These are phyloP conservation scores for Wickerhamiella qilinensis DNA, from an alignment of 805 yeast species.

Conservation along the genomic window DNA sequence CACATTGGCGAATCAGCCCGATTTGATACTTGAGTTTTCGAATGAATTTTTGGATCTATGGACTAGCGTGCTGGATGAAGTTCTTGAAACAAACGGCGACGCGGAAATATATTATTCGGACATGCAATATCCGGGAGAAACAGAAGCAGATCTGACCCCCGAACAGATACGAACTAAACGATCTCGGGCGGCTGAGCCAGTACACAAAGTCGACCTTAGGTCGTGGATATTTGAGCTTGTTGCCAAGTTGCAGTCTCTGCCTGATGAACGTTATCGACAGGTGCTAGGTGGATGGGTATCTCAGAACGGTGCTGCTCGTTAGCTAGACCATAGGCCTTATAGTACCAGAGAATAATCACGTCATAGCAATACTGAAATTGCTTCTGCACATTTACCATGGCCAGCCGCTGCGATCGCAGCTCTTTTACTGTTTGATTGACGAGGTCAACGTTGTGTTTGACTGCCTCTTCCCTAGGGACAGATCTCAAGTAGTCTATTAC, in stretches of 20 bases:
- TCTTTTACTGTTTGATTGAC: constrained; percentile 46
- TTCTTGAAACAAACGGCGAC: constrained; percentile 49
- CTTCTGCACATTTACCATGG: constrained; percentile 72
- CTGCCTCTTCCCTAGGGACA: constrained; percentile 1
- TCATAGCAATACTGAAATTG: constrained; percentile 68
- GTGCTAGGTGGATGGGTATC: neutral
- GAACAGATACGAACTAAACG: constrained; percentile 21
- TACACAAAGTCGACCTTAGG: constrained; percentile 36
- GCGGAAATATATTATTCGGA: constrained; percentile 12
- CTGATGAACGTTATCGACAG: neutral
- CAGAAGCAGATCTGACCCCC: constrained; percentile 13
- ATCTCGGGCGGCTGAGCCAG: constrained; percentile 30
- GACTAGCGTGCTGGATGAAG: constrained; percentile 53
- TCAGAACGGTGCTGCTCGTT: neutral
- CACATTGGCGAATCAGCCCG: constrained; percentile 5
- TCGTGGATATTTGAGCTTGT: constrained; percentile 24
- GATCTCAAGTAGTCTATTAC: constrained; percentile 27
- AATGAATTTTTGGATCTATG: constrained; percentile 26
- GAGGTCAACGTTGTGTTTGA: constrained; percentile 29
- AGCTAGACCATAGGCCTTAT: neutral
- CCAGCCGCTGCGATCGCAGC: constrained; percentile 57
- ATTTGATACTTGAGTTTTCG: constrained; percentile 2
- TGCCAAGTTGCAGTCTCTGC: neutral
- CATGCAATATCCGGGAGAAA: constrained; percentile 8
- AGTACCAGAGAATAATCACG: constrained; percentile 23